Conservation (phyloP, 2,329 filamentous ascomycete genomes). For the Blastomyces silverae region DNA sequence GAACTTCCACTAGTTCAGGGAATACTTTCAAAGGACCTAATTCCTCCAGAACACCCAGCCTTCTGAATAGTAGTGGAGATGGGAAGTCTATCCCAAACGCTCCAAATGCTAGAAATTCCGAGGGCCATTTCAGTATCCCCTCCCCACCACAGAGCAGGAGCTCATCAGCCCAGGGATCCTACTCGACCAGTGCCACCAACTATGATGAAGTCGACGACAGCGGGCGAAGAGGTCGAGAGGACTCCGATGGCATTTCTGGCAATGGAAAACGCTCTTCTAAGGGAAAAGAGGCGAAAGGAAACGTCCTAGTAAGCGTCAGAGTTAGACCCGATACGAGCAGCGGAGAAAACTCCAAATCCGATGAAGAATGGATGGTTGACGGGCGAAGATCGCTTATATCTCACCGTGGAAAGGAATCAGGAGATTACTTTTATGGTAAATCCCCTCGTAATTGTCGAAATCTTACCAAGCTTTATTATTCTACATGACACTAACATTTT, state of each 20-base stretch:
- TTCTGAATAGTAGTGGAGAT: conserved; percentile 72
- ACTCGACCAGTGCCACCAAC: conserved; percentile 81
- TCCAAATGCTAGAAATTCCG: conserved; percentile 59
- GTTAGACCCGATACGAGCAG: conserved; percentile 73
- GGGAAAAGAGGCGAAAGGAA: conserved; percentile 73
- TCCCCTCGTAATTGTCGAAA: background rate
- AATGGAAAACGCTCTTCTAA: conserved; percentile 30
- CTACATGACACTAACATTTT: background rate
- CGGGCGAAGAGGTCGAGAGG: conserved; percentile 29
- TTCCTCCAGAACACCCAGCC: conserved; percentile 56
- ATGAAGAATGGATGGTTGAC: conserved; percentile 89
- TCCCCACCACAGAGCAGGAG: conserved; percentile 84
- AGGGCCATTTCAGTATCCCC: conserved; percentile 67
- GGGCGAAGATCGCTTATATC: conserved; percentile 72
- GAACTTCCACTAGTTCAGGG: conserved; percentile 51
- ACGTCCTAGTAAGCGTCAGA: conserved; percentile 90
- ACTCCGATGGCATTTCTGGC: conserved; percentile 24
- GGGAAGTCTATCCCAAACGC: conserved; percentile 62
- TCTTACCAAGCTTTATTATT: background rate
- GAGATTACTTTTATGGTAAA: conserved; percentile 84
- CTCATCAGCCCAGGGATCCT: conserved; percentile 87
- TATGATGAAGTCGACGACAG: conserved; percentile 71
- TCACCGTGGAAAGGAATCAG: conserved; percentile 81
- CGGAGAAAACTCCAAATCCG: conserved; percentile 56
- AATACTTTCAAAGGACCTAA: conserved; percentile 40